phyloP scores from a whole-genome alignment of 345 rosid genomes.

The Moricandia moricandioides region DNA sequence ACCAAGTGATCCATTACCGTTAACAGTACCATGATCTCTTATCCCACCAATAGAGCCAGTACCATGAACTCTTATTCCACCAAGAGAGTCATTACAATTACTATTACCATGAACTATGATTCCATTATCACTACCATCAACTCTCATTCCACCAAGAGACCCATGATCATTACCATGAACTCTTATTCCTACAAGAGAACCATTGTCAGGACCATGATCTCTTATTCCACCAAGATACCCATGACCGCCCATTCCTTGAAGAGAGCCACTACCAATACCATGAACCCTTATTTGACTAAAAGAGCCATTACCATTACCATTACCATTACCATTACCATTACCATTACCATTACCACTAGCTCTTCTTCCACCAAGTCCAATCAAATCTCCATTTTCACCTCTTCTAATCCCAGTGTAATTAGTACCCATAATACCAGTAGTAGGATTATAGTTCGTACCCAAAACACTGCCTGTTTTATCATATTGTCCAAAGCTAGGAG shows the following conservation, averaged over 20 bases:
- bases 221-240: neutral
- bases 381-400: neutral
- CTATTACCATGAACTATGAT: neutral
- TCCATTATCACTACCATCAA: neutral
- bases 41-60: neutral
- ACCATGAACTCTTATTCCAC: neutral
- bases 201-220: neutral
- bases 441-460: constrained; percentile 8
- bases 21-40: neutral
- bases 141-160: neutral
- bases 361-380: neutral
- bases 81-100: neutral
- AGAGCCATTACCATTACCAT: neutral
- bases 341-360: neutral
- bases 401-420: neutral
- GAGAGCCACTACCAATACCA: neutral
- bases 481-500: constrained; percentile 3
- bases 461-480: neutral
- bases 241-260: neutral
- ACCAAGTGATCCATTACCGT: neutral
- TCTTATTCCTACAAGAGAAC: neutral
- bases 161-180: neutral
- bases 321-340: neutral
- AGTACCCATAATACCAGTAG: neutral
- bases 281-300: neutral